phyloP scores from a whole-genome alignment of 176 grass and related monocot genomes.

The Ampelocalamus luodianensis region DNA sequence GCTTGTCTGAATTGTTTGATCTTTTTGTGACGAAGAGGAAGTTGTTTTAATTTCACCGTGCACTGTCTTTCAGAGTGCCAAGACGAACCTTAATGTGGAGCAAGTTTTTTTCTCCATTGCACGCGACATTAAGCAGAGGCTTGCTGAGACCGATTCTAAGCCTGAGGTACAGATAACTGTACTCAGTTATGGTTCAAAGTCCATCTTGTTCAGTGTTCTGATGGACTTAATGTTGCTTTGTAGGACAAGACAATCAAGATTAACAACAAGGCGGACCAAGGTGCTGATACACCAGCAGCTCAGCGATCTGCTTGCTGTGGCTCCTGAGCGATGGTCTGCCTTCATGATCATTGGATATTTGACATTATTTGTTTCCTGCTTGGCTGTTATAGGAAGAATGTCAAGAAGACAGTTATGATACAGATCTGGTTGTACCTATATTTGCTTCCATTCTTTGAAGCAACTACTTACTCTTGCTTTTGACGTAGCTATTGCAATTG shows the following conservation, averaged over 20 bases:
- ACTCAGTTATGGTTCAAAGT: not conserved
- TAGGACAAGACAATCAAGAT: constrained; percentile 92
- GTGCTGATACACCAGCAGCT: constrained; percentile 41
- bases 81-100: constrained; percentile 95
- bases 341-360: constrained; percentile 51
- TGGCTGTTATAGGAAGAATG: constrained; percentile 73
- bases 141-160: constrained; percentile 82
- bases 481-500: constrained; percentile 65
- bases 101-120: constrained; percentile 96
- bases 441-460: constrained; percentile 81
- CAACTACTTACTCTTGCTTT: constrained; percentile 67
- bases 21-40: not conserved
- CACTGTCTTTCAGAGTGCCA: constrained; percentile 75
- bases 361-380: constrained; percentile 66
- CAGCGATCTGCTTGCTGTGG: constrained; percentile 81
- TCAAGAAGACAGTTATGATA: constrained; percentile 62
- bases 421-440: constrained; percentile 61
- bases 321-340: constrained; percentile 42
- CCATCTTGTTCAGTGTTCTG: constrained; percentile 13
- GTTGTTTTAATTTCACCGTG: constrained; percentile 1
- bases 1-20: constrained; percentile 10
- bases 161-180: constrained; percentile 63
- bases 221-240: constrained; percentile 35
- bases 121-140: constrained; percentile 87
- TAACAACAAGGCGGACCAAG: constrained; percentile 64